These are phyloP conservation scores for Aspergillus aculeatus DNA, from an alignment of 2,329 filamentous ascomycete genomes.

Conservation along the genomic window DNA sequence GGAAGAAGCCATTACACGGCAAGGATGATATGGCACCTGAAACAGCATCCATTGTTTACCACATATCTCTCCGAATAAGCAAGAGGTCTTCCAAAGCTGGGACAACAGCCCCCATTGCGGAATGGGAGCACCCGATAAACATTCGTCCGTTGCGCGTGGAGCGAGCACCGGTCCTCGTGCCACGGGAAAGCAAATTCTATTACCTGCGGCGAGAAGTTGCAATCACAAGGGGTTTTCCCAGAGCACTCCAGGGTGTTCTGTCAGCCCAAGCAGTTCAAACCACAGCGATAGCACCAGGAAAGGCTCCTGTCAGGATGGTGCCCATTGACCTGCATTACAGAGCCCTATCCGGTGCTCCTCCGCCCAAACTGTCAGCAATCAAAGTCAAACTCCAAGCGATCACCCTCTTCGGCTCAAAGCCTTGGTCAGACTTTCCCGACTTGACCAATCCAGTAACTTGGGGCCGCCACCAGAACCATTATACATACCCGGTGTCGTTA, in stretches of 20 bases:
- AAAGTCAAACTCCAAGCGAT: conserved; percentile 13
- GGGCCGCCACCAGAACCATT: conserved; percentile 9
- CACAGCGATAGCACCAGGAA: background rate
- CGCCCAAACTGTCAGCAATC: conserved; percentile 7
- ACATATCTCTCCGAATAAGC: conserved; percentile 7
- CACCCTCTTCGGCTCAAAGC: conserved; percentile 15
- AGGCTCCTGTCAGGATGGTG: background rate
- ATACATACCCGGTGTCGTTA: background rate
- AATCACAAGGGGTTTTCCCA: conserved; percentile 5
- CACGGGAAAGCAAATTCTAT: conserved; percentile 9
- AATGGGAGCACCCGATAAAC: conserved; percentile 13
- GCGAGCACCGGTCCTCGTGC: conserved; percentile 10
- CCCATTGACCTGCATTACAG: conserved; percentile 14
- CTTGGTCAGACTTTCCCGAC: conserved; percentile 17
- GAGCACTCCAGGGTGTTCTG: conserved; percentile 9
- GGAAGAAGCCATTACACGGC: no score
- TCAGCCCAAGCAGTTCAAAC: conserved; percentile 1
- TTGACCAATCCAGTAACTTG: conserved; percentile 4
- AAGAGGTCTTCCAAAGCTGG: background rate
- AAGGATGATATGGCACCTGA: conserved; percentile 12
- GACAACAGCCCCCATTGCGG: background rate
- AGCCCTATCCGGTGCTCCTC: background rate
- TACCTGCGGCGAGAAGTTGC: background rate
- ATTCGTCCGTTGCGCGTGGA: conserved; percentile 12
- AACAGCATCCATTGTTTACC: conserved; percentile 7